Evolutionary conservation across 805 yeast species (phyloP).

Genomic region (Henningerozyma blattae): DNA sequence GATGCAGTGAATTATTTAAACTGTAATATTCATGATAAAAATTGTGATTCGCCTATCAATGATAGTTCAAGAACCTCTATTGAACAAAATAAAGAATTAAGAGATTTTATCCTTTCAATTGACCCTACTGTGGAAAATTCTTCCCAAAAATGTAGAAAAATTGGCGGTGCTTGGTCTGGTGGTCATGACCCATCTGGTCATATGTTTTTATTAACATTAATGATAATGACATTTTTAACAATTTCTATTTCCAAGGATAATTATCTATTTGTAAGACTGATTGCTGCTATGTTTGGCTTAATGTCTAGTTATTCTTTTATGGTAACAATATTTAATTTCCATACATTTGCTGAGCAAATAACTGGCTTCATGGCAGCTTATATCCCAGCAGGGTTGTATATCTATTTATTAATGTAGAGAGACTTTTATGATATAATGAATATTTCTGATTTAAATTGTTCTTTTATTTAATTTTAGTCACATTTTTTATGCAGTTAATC

Average conservation of each 20-base stretch:
- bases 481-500: too few relatives aligned
- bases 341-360: slow-evolving; percentile 62
- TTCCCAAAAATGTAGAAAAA: slow-evolving; percentile 35
- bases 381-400: slow-evolving; percentile 1
- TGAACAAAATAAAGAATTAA: background rate
- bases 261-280: slow-evolving; percentile 15
- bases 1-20: background rate
- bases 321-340: slow-evolving; percentile 78
- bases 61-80: background rate
- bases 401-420: background rate
- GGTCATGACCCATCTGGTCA: slow-evolving; percentile 98
- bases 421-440: too few relatives aligned
- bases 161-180: slow-evolving; percentile 63
- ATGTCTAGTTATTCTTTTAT: slow-evolving; percentile 84
- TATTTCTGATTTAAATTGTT: too few relatives aligned
- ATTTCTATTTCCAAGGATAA: background rate
- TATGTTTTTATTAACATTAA: slow-evolving; percentile 48
- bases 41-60: too few relatives aligned
- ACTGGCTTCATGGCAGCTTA: slow-evolving; percentile 59
- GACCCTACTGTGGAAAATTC: slow-evolving; percentile 3
- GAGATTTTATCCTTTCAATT: slow-evolving; percentile 1
- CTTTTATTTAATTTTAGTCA: too few relatives aligned
- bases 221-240: slow-evolving; percentile 20
- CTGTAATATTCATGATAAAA: background rate
- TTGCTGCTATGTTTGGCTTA: slow-evolving; percentile 37